These are phyloP conservation scores for Yarrowia sp. DNA, from an alignment of 805 yeast species.

Conservation along the genomic window DNA sequence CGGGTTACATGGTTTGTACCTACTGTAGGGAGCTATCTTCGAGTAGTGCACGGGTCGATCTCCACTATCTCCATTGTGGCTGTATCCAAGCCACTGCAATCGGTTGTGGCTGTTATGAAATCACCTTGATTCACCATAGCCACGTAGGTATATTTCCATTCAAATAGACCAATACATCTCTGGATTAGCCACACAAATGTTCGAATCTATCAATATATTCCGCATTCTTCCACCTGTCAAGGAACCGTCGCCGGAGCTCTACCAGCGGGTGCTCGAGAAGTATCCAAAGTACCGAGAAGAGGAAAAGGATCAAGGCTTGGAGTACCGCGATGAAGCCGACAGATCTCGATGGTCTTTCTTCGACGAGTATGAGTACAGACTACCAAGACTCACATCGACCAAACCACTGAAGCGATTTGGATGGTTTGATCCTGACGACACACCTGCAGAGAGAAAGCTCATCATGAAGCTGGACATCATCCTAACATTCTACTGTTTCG, in stretches of 20 bases:
- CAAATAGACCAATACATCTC: too few species aligned
- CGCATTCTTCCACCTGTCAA: not conserved
- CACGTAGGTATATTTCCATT: too few species aligned
- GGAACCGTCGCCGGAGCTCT: not conserved
- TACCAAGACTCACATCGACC: not conserved
- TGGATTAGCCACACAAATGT: not conserved
- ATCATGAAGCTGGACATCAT: not conserved
- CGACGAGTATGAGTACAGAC: not conserved
- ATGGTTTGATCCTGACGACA: not conserved
- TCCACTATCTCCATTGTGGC: too few species aligned
- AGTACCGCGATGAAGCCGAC: slow-evolving; percentile 2
- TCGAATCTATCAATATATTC: not conserved
- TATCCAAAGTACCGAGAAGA: not conserved
- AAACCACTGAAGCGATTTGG: not conserved
- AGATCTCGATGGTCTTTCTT: not conserved
- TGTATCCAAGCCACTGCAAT: too few species aligned
- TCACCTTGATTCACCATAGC: not conserved
- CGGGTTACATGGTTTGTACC: too few species aligned
- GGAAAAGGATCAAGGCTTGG: not conserved
- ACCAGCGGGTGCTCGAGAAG: not conserved
- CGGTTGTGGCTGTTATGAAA: not conserved
- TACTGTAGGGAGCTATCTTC: too few species aligned
- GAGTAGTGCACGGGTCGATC: too few species aligned
- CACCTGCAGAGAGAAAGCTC: not conserved
- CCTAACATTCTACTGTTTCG: not conserved